Conservation (phyloP, 2,329 filamentous ascomycete species). For the Trichophyton simii region DNA sequence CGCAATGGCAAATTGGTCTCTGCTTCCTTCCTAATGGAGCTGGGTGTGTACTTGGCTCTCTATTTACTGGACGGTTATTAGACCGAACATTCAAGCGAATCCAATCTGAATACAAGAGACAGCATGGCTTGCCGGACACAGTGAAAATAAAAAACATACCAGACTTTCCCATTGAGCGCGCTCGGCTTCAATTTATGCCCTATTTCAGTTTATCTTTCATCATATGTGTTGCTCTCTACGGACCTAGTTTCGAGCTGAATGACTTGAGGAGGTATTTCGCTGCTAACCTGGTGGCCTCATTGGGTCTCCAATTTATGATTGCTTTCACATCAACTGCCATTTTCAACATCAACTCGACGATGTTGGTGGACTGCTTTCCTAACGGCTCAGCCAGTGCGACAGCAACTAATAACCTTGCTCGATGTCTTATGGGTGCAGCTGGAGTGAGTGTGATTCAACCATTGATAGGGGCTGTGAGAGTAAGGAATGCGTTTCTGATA, state of each 20-base stretch:
- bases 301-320: conserved; percentile 39
- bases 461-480: conserved; percentile 18
- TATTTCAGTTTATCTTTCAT: background rate
- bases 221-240: conserved; percentile 32
- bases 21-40: conserved; percentile 19
- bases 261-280: conserved; percentile 29
- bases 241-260: conserved; percentile 15
- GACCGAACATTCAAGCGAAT: conserved; percentile 60
- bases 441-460: conserved; percentile 35
- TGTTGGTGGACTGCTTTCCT: conserved; percentile 43
- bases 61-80: conserved; percentile 42
- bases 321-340: conserved; percentile 43
- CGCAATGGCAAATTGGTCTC: conserved; percentile 22
- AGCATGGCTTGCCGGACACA: conserved; percentile 46
- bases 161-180: conserved; percentile 39
- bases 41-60: background rate
- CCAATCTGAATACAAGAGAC: conserved; percentile 28
- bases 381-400: conserved; percentile 40
- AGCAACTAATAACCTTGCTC: conserved; percentile 42
- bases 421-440: conserved; percentile 42
- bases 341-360: conserved; percentile 38
- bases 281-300: conserved; percentile 35
- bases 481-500: background rate
- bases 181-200: conserved; percentile 13
- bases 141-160: conserved; percentile 43